Evolutionary conservation across 1,139 yeast genomes (phyloP).

Genomic region (Petasospora rhodanensis): DNA sequence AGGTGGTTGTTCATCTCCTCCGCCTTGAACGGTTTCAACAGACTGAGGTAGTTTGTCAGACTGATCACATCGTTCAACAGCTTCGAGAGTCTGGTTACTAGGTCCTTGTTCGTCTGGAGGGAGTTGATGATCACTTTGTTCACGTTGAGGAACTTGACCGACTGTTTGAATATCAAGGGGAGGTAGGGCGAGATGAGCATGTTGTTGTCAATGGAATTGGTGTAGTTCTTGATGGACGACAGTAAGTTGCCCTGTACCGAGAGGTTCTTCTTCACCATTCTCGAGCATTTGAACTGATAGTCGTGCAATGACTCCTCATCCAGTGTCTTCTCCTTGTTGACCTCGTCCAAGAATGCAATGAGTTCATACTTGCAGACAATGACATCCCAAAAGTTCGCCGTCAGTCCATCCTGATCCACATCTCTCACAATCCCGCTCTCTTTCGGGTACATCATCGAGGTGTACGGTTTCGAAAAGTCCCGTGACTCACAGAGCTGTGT

Average conservation of each 20-base stretch:
- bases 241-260: constrained; percentile 12
- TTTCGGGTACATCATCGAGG: constrained; percentile 3
- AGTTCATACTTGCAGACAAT: constrained; percentile 33
- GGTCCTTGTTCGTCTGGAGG: constrained; percentile 22
- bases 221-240: constrained; percentile 16
- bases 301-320: constrained; percentile 42
- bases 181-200: constrained; percentile 23
- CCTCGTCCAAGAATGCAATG: constrained; percentile 31
- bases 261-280: constrained; percentile 30
- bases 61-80: constrained; percentile 25
- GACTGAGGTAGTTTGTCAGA: constrained; percentile 22
- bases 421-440: constrained; percentile 1
- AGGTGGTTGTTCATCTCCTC: constrained; percentile 25
- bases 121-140: constrained; percentile 26
- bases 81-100: constrained; percentile 21
- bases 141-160: constrained; percentile 22
- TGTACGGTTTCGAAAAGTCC: constrained; percentile 4
- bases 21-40: constrained; percentile 25
- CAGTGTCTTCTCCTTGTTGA: constrained; percentile 6
- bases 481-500: constrained; percentile 9
- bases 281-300: constrained; percentile 41
- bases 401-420: constrained; percentile 12
- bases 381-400: constrained; percentile 26
- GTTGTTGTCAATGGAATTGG: constrained; percentile 20
- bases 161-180: constrained; percentile 26